These are phyloP conservation scores for Fusarium sp. DNA, from an alignment of 2,329 filamentous ascomycete species.

Conservation along the genomic window DNA sequence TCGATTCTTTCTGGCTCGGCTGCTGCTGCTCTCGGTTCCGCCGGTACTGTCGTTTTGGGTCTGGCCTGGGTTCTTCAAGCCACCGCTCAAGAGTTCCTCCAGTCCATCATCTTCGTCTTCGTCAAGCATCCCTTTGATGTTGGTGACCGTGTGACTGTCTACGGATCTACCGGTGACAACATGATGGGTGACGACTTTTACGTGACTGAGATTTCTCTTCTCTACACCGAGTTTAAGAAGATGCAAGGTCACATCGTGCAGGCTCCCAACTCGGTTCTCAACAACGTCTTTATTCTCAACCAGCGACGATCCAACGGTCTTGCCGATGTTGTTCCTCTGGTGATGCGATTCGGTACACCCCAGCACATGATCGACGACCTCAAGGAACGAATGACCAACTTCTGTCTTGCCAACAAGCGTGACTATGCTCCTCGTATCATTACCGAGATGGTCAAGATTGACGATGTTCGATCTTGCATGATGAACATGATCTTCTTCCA, in stretches of 20 bases:
- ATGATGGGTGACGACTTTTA: constrained; percentile 93
- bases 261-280: constrained; percentile 93
- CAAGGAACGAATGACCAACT: constrained; percentile 82
- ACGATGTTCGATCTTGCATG: constrained; percentile 85
- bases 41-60: constrained; percentile 87
- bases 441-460: constrained; percentile 82
- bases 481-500: constrained; percentile 97
- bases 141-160: constrained; percentile 90
- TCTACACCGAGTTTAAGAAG: constrained; percentile 98
- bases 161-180: constrained; percentile 85
- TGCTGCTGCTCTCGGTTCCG: constrained; percentile 89
- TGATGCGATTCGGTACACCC: constrained; percentile 89
- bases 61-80: constrained; percentile 93
- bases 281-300: constrained; percentile 93
- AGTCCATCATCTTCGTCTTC: constrained; percentile 95
- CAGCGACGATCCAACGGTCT: constrained; percentile 89
- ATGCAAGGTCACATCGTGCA: constrained; percentile 97
- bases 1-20: constrained; percentile 90
- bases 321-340: constrained; percentile 85
- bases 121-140: constrained; percentile 98
- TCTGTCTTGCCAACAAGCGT: constrained; percentile 85
- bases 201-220: constrained; percentile 90
- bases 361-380: constrained; percentile 85
- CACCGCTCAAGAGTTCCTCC: constrained; percentile 93
- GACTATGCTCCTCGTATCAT: constrained; percentile 89